Conservation (phyloP, 2,329 filamentous ascomycete species). For the Endocalyx cinctus region DNA sequence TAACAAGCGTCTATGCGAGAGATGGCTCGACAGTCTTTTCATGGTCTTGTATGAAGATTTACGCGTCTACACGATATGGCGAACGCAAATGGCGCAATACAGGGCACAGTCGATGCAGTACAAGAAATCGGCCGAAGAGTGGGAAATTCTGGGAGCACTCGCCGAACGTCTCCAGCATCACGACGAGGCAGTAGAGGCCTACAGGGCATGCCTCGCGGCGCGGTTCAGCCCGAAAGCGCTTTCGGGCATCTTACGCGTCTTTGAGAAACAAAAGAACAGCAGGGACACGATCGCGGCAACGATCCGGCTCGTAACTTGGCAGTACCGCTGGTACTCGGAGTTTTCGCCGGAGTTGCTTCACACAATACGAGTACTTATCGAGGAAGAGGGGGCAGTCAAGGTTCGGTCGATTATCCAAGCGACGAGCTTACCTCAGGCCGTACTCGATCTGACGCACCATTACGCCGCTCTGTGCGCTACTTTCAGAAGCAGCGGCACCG, state of each 20-base stretch:
- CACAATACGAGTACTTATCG: conserved; percentile 86
- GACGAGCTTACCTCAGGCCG: conserved; percentile 86
- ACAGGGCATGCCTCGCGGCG: conserved; percentile 78
- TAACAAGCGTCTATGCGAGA: conserved; percentile 94
- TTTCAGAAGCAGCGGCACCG: conserved; percentile 90
- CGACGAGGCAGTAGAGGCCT: conserved; percentile 90
- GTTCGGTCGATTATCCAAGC: conserved; percentile 96
- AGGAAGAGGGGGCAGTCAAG: conserved; percentile 96
- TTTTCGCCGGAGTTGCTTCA: conserved; percentile 90
- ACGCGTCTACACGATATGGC: conserved; percentile 98
- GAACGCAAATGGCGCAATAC: conserved; percentile 95
- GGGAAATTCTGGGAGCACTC: conserved; percentile 93
- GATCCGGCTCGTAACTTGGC: conserved; percentile 92
- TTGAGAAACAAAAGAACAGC: conserved; percentile 73
- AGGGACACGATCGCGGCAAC: conserved; percentile 78
- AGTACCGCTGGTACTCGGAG: conserved; percentile 99
- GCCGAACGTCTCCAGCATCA: conserved; percentile 89
- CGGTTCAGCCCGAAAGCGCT: conserved; percentile 93
- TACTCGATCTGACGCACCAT: conserved; percentile 91
- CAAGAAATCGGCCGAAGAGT: conserved; percentile 94
- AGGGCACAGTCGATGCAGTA: conserved; percentile 90
- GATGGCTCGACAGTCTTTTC: conserved; percentile 97
- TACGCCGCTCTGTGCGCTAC: conserved; percentile 93
- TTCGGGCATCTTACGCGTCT: conserved; percentile 74
- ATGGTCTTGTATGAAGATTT: conserved; percentile 99